Base-by-base conservation (phyloP, 2,329 filamentous ascomycete species). In the Sclerotinia subarctica region DNA sequence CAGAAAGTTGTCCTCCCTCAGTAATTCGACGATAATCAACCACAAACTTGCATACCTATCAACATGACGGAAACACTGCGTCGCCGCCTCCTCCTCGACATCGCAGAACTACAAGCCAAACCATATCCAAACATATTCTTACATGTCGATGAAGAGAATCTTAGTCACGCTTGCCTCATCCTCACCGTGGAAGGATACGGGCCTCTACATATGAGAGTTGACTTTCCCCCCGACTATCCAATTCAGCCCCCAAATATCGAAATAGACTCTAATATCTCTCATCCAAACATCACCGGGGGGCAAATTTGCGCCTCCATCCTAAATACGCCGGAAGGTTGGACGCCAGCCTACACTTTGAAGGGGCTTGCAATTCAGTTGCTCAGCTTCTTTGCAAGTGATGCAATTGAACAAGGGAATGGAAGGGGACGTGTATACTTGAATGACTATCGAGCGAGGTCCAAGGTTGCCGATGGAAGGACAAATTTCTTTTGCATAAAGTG, bases 251-350 rank as follows among this genome's bases (percentile, higher is more conserved):
- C 82, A 0, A 8, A 0, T 0, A 73, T 84, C 42, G 73, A 57
- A 0, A 82, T 84, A 69, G 71, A 84, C 70, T 81, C 80, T 2
- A 19, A 64, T 0, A 73, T 84, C 19, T n/a, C 60, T 0, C 82
- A 84, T 66, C 82, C 82, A 2, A 84, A 85, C 64, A 78, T 84
- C n/a, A 80, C 74, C 62, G 75, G 74, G 5, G 13, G 46, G 15
- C 83, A 80, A 69, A 82, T 84, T 42, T 85, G 82, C 70, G 81
- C 82, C 1, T 79, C 78, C 0, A 83, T 84, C 4, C 77, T 84
- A 44, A 80, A 81, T 69, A 79, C 73, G 0, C 66, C 44, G 2
- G 78, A 81, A 24, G 81, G 77, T 1, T 83, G 82, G 71, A 84
- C 82, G 0, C 79, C 82, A 1, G 83, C 82, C 0, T 84, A 85